Base-by-base conservation (phyloP, 495 filamentous ascomycete genomes). In the Parathielavia hyrcaniae region DNA sequence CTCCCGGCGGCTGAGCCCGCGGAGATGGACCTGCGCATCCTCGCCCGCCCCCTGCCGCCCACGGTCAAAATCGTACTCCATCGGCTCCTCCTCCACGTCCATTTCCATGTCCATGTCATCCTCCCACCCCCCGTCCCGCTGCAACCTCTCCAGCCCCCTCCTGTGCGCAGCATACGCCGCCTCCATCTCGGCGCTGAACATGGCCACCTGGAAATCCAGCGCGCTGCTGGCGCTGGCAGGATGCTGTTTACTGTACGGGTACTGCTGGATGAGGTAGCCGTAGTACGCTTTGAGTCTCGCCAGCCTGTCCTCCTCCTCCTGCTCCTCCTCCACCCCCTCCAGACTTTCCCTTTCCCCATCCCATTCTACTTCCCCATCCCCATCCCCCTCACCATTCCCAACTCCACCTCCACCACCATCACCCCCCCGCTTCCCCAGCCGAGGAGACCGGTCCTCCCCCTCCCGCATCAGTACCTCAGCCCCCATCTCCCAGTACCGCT, bases 131-230 rank as follows among this genome's bases (percentile, higher is more conserved):
- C 41, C 47, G 2, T 13, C 61, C 20, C 49, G 35, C 39, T 61
- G 59, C 8, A 68, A 22, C 0, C 44, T 49, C 20, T 56, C 57
- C 45, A 67, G 16, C 0, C 60, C 66, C 26, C 39, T 12, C 22
- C 45, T 48, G 26, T 70, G 61, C 53, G 69, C 67, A 19, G 60
- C 62, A 53, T 71, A 62, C 8, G 71, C 61, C 44, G 59, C 67
- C 41, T 76, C 71, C 57, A 75, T 64, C 64, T 79, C 75, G 48
- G 66, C 56, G 45, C 65, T 66, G 49, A 74, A 76, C 23, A 78
- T 59, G 35, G 69, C 69, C 14, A 69, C 67, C 53, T 71, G 72
- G 55, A 77, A 77, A 49, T 77, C 70, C 32, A 77, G 39, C 12
- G 71, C 70, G 53, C 59, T 67, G 1, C 36, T 20, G 0, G 44